Conservation (phyloP, 2,329 filamentous ascomycete species). For the Aspergillus eucalypticola region DNA sequence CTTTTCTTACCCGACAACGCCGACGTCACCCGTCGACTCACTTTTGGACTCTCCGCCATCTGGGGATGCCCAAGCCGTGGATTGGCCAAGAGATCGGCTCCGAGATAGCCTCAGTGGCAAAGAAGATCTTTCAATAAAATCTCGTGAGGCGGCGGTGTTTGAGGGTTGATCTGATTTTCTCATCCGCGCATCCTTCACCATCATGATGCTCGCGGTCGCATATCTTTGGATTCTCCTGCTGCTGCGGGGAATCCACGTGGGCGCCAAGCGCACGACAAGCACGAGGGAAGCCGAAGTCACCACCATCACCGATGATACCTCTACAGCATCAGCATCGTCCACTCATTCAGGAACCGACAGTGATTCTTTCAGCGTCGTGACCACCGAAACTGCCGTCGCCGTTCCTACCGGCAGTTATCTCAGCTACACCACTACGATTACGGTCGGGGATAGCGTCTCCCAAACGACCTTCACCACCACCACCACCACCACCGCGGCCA, state of each 20-base stretch:
- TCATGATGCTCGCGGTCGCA: background rate
- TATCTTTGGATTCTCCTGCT: background rate
- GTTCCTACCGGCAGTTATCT: constrained; percentile 43
- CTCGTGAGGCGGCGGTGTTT: background rate
- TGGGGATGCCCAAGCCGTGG: background rate
- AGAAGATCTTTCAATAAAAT: background rate
- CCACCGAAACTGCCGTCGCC: constrained; percentile 25
- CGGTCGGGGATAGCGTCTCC: constrained; percentile 14
- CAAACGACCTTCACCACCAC: background rate
- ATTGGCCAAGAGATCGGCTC: background rate
- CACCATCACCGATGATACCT: background rate
- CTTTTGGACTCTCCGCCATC: background rate
- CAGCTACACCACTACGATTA: constrained; percentile 39
- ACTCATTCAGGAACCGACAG: background rate
- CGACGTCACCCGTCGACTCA: background rate
- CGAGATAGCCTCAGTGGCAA: background rate
- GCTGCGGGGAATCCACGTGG: background rate
- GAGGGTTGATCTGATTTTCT: background rate
- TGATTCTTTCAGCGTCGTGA: constrained; percentile 15
- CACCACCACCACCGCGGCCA: constrained; percentile 16
- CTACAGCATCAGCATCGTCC: background rate
- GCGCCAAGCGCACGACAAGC: background rate
- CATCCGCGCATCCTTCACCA: background rate
- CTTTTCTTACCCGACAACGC: background rate
- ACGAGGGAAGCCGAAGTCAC: background rate